These are phyloP conservation scores for Penicillium hordei DNA, from an alignment of 2,329 filamentous ascomycete genomes.

Conservation along the genomic window DNA sequence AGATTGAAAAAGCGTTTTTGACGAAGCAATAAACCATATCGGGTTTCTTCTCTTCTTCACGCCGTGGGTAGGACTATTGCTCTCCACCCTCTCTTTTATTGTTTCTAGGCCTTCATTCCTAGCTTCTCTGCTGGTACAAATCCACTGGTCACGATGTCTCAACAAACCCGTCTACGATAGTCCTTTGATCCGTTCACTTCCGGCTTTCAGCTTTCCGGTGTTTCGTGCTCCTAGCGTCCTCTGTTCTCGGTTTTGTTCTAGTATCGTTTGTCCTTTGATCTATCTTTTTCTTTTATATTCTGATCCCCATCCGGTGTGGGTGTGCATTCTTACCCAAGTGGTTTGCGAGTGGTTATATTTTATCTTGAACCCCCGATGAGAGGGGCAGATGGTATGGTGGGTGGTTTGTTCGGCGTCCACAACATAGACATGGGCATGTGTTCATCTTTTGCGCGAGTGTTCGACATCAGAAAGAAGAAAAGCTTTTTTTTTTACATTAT, in stretches of 20 bases:
- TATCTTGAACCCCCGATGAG: conserved; percentile 32
- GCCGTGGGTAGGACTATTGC: conserved; percentile 14
- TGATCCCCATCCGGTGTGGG: conserved; percentile 28
- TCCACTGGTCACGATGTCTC: conserved; percentile 4
- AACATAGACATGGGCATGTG: conserved; percentile 45
- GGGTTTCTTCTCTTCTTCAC: background rate
- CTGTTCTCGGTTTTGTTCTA: conserved; percentile 14
- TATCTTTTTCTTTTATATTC: conserved; percentile 8
- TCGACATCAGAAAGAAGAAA: conserved; percentile 31
- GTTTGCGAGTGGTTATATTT: conserved; percentile 33
- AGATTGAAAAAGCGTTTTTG: conserved; percentile 9
- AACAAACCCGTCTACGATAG: conserved; percentile 1
- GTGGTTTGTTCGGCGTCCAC: conserved; percentile 44
- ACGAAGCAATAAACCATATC: background rate
- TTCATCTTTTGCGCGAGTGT: conserved; percentile 26
- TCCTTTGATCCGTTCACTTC: conserved; percentile 9
- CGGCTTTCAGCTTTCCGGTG: conserved; percentile 10
- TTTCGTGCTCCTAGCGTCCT: conserved; percentile 14
- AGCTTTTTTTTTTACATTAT: conserved; percentile 18
- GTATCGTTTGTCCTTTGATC: conserved; percentile 22
- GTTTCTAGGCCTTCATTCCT: conserved; percentile 5
- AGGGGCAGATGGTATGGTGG: conserved; percentile 37
- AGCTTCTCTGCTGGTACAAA: conserved; percentile 6
- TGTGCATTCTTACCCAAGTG: conserved; percentile 23
- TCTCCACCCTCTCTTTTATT: conserved; percentile 8